Evolutionary conservation across 2,329 filamentous ascomycete genomes (phyloP).

Genomic region (Talaromyces albobiverticillius): DNA sequence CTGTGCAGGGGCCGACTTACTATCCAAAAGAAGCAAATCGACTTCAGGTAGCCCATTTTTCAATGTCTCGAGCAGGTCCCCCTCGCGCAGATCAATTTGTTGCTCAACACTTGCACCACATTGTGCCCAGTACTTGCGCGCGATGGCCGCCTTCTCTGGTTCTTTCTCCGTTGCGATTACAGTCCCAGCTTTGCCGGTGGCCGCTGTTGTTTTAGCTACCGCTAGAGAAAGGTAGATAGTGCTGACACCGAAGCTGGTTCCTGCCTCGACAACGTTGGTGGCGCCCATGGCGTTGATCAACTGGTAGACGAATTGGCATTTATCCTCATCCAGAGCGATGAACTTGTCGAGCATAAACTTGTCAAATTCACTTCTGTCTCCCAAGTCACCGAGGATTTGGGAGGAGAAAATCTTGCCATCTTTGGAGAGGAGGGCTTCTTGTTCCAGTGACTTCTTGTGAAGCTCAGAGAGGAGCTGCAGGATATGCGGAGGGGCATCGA

Average conservation of each 20-base stretch:
- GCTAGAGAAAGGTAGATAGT: slow-evolving; percentile 45
- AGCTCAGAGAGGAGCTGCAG: slow-evolving; percentile 21
- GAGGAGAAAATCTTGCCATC: slow-evolving; percentile 22
- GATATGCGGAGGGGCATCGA: slow-evolving; percentile 20
- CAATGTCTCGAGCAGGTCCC: slow-evolving; percentile 41
- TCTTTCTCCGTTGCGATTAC: slow-evolving; percentile 43
- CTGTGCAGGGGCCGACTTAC: slow-evolving; percentile 19
- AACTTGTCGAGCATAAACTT: slow-evolving; percentile 37
- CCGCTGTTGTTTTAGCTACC: slow-evolving; percentile 24
- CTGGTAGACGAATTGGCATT: slow-evolving; percentile 36
- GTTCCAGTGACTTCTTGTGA: slow-evolving; percentile 20
- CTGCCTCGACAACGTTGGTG: slow-evolving; percentile 35
- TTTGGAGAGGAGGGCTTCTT: slow-evolving; percentile 21
- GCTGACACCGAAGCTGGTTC: slow-evolving; percentile 42
- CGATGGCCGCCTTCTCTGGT: slow-evolving; percentile 28
- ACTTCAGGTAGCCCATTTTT: slow-evolving; percentile 27
- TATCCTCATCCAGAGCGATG: slow-evolving; percentile 42
- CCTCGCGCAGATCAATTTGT: slow-evolving; percentile 38
- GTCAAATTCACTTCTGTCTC: slow-evolving; percentile 21
- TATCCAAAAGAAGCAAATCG: slow-evolving; percentile 36
- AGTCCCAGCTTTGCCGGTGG: slow-evolving; percentile 23
- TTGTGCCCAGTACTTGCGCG: slow-evolving; percentile 34
- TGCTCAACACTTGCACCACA: slow-evolving; percentile 28
- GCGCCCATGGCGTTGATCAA: slow-evolving; percentile 21
- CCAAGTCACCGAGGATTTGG: slow-evolving; percentile 16